Evolutionary conservation across 2,329 filamentous ascomycete species (phyloP), one percentile per base, ranked within the genome.

Genomic region (Xylaria sp.): DNA sequence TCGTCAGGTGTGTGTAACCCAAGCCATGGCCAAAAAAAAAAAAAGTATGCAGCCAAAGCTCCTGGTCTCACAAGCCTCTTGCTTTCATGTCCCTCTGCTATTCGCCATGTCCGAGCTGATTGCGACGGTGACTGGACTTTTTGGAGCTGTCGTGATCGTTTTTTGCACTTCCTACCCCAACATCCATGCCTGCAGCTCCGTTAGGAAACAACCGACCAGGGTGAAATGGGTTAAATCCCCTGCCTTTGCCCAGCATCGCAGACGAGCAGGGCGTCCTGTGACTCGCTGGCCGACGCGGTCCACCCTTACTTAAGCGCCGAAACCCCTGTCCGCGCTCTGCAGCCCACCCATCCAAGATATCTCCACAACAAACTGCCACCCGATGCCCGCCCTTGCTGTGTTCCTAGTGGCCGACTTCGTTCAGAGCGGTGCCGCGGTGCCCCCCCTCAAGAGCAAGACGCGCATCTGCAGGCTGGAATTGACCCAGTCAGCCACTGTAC

Each of bases 251-350:
- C 44, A 50, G 53, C 51, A 51, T 46, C 24, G 46, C 24, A 54
- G 54, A 60, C 62, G 51, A 49, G 57, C 60, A 61, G 57, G 48
- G 26, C 13, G 50, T 54, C 53, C 60, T 72, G 65, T 73, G 68
- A 72, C 67, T 74, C 68, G 74, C 66, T 69, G 66, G 69, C 67
- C 68, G 70, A 74, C 73, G 74, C 70, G 72, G 75, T 70, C 66
- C 73, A 68, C 70, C 45, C 50, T 52, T 63, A 69, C 67, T 72
- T 84, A 84, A 84, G 81, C 81, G 81, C 81, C 76, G 77, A 71
- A 74, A 75, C 76, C 80, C 78, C 77, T 74, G 69, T 67, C 71
- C 71, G 74, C 79, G 78, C 78, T 78, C 74, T 72, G 74, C 74
- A 62, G 61, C 61, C 67, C 68, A 52, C 59, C 57, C 44, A 51